Evolutionary conservation across 2,329 filamentous ascomycete genomes (phyloP), one percentile per base, ranked within the genome.

Genomic region (Nothomitra cinnamomea): DNA sequence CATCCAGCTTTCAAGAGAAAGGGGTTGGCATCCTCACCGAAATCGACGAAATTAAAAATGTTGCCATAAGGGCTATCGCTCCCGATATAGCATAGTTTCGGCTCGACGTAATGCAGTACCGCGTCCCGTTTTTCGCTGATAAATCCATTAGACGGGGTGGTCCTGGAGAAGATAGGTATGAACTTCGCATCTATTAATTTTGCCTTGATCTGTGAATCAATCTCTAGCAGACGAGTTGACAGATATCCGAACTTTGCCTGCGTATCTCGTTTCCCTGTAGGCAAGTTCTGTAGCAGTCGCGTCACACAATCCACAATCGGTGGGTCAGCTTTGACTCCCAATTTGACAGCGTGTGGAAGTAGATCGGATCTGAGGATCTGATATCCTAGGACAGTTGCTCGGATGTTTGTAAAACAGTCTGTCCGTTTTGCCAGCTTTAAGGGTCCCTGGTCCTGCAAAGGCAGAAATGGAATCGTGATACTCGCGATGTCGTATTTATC

Each of bases 11-110:
- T 85, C 60, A 88, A 78, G 17, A 98, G 70, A 62, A 98, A 98
- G 0, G 84, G 74, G 61, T 96, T 96, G 1, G 87, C 90, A 63
- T 90, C 82, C 35, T 75, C 70, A 0, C 90, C 88, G 69, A 95
- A 98, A 64, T 96, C 86, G 13, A 96, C 89, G 66, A 95, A 98
- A 64, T 96, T 88, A 59, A 98, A 95, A 32, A 98, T 94, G 32
- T 94, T 85, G 10, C 80, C 84, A 61, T 94, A 98, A 59, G 82
- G 75, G 54, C 78, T 71, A 52, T 76, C 73, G 35, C 76, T 73
- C 7, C 92, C 92, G 1, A 98, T 73, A 64, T 95, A 98, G 57
- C 84, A 88, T 41, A 80, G 74, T 47, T 75, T 77, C 3, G 92
- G 90, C 15, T 78, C 74, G 45, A 88, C 73, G 59, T 80, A 75